Evolutionary conservation across 2,329 filamentous ascomycete species (phyloP), one percentile per base, ranked within the genome.

Genomic region (Botryotinia calthae): DNA sequence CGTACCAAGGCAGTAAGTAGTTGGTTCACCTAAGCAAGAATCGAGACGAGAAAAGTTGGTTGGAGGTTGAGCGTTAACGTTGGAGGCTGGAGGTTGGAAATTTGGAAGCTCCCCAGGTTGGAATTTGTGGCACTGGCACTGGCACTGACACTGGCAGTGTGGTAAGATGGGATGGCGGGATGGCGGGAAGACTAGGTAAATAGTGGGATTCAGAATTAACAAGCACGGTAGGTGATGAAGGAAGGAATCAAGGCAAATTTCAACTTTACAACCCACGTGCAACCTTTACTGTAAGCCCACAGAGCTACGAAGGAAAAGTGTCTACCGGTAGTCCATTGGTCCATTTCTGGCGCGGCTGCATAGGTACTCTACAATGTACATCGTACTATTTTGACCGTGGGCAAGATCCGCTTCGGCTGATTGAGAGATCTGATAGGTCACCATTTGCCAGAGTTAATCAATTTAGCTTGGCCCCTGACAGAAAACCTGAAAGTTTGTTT

Each of bases 381-480:
- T 37, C 37, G 37, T 37, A 37, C 37, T 37, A 37, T 44, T 34
- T 48, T 51, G 63, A 44, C n/a, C 20, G 61, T 20, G 28, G 40
- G 61, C 8, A 63, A 46, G 44, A 7, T 18, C 63, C 63, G 12
- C 20, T 51, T 37, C 10, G 44, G 14, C 31, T 48, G 37, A 65
- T 4, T 25, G 18, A 7, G 42, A 64, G 42, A 18, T 4, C 28
- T 40, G 31, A 66, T 66, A 40, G 64, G 64, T 28, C 51, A 22
- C n/a, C 8, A 28, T 28, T 42, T 54, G 9, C 31, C 1, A 59
- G 20, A 44, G 4, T 34, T 34, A 69, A 59, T 69, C 51, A 59
- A 69, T 69, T 42, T 58, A 18, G n/a, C 66, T 69, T 69, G 51
- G 66, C 66, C 66, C 66, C 66, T 69, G 44, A 34, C 66, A 56